Conservation (phyloP, 2,329 filamentous ascomycete species). For the Sclerotinia sclerotiorum region DNA sequence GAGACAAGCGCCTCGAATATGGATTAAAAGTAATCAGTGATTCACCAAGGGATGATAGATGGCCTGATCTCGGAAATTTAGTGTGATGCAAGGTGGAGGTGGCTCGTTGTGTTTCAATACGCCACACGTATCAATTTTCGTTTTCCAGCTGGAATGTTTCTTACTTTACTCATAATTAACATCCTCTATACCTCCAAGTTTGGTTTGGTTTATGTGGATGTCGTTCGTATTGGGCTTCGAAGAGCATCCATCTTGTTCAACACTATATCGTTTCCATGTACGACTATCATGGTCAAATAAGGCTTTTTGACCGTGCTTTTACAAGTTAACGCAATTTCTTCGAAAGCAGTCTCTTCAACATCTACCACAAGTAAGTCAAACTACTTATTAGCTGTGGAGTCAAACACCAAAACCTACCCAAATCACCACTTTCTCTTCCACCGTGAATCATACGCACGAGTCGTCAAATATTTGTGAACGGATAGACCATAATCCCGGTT, state of each 20-base stretch:
- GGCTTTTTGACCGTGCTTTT: slow-evolving; percentile 3
- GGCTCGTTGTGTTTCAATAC: slow-evolving; percentile 19
- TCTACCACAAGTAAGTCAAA: neutral
- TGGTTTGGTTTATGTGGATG: slow-evolving; percentile 7
- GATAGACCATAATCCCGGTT: slow-evolving; percentile 21
- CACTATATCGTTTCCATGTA: slow-evolving; percentile 6
- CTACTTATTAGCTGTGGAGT: slow-evolving; percentile 4
- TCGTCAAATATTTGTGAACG: slow-evolving; percentile 22
- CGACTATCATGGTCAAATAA: neutral
- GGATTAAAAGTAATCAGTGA: slow-evolving; percentile 4
- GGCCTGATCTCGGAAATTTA: slow-evolving; percentile 7
- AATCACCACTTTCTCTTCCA: neutral
- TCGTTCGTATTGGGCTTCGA: neutral
- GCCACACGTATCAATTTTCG: neutral
- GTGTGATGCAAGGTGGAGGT: slow-evolving; percentile 16
- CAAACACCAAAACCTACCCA: slow-evolving; percentile 9
- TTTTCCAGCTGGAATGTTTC: slow-evolving; percentile 17
- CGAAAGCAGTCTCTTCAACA: slow-evolving; percentile 9
- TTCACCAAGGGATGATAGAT: neutral
- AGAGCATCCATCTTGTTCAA: slow-evolving; percentile 4
- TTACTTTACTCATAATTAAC: neutral
- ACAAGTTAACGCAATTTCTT: slow-evolving; percentile 11
- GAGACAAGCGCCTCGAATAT: slow-evolving; percentile 16
- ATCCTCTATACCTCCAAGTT: neutral
- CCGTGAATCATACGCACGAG: slow-evolving; percentile 8